Percentiles rank a stretch among this genome's conserved stretches.
These are phyloP conservation scores for Nicotiana attenuata DNA, from an alignment of 257 asterid species.

Conservation along the genomic window DNA sequence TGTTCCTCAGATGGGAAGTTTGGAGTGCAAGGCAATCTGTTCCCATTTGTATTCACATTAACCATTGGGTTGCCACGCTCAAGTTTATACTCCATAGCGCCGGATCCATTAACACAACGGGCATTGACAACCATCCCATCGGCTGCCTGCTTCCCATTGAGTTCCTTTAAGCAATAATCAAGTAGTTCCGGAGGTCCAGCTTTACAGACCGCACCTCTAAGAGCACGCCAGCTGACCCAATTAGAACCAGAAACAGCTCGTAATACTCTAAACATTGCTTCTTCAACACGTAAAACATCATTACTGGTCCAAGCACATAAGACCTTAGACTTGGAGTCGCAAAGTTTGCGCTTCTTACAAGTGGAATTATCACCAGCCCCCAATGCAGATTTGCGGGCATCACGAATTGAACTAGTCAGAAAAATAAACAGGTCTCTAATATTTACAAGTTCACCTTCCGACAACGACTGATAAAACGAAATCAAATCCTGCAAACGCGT, in stretches of 20 bases:
- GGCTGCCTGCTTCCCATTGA: constrained; percentile 71
- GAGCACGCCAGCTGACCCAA: constrained; percentile 97
- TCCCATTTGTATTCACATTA: constrained; percentile 16
- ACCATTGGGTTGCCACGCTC: constrained; percentile 52
- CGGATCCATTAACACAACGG: constrained; percentile 60
- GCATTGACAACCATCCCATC: constrained; percentile 68
- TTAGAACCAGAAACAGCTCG: constrained; percentile 82
- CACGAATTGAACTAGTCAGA: constrained; percentile 57
- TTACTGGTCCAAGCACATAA: constrained; percentile 62
- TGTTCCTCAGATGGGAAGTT: constrained; percentile 58
- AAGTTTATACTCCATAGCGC: constrained; percentile 87
- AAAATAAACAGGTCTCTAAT: constrained; percentile 68
- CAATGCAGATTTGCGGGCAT: constrained; percentile 28
- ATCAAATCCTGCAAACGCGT: constrained; percentile 72
- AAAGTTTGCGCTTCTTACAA: constrained; percentile 45
- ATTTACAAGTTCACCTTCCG: constrained; percentile 70
- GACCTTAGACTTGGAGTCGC: constrained; percentile 48
- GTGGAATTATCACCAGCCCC: constrained; percentile 31
- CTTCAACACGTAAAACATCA: constrained; percentile 71
- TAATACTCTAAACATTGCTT: constrained; percentile 78
- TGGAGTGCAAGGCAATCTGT: constrained; percentile 14
- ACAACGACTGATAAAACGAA: constrained; percentile 73
- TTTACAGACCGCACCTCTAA: constrained; percentile 88
- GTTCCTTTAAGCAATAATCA: constrained; percentile 85
- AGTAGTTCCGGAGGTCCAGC: constrained; percentile 79